These are phyloP conservation scores for Pilasporangium apinafurcum DNA, from an alignment of 352 stramenopile species.

Conservation along the genomic window DNA sequence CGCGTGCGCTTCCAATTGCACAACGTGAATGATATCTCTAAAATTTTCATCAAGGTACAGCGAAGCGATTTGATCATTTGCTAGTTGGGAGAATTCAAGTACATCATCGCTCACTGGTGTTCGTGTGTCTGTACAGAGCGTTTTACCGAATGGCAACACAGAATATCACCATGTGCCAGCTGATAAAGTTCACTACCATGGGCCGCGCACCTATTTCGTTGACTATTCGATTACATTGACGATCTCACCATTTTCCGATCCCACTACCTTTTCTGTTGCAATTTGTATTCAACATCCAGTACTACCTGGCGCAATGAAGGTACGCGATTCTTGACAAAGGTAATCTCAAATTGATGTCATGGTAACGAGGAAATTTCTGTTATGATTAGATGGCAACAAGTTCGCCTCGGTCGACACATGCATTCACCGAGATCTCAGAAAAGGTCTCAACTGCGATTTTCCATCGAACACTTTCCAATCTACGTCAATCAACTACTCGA, in stretches of 20 bases:
- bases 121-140: slow-evolving; percentile 8
- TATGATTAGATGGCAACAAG: neutral
- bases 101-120: neutral
- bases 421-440: slow-evolving; percentile 32
- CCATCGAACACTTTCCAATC: slow-evolving; percentile 32
- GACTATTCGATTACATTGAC: slow-evolving; percentile 31
- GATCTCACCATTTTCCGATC: slow-evolving; percentile 49
- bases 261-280: slow-evolving; percentile 27
- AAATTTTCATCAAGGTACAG: slow-evolving; percentile 30
- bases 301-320: slow-evolving; percentile 13
- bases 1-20: slow-evolving; percentile 17
- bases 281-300: slow-evolving; percentile 28
- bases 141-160: slow-evolving; percentile 31
- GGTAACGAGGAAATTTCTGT: too few species aligned
- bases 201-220: slow-evolving; percentile 10
- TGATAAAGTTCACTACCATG: slow-evolving; percentile 8
- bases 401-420: too few species aligned
- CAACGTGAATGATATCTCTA: slow-evolving; percentile 21
- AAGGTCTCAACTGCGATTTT: slow-evolving; percentile 25
- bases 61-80: neutral
- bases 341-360: too few species aligned
- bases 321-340: neutral
- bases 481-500: slow-evolving; percentile 11
- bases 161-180: slow-evolving; percentile 26
- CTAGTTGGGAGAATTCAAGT: too few species aligned